Evolutionary conservation across 2,329 filamentous ascomycete genomes (phyloP).

Genomic region (Thelonectria olida): DNA sequence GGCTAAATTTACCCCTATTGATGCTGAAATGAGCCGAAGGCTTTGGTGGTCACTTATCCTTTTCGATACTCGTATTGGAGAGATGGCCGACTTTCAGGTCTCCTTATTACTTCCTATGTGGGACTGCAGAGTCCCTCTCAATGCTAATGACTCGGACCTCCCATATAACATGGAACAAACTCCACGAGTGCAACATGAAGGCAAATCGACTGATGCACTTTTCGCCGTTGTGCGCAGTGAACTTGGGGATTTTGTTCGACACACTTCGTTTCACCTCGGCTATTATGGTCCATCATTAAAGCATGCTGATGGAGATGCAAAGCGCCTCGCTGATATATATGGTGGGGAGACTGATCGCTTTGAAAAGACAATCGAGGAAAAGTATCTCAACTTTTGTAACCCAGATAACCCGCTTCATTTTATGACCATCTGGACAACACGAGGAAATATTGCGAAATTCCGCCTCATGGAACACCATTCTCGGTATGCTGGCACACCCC

Average conservation of each 20-base stretch:
- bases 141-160: conserved; percentile 57
- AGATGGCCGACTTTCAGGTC: conserved; percentile 53
- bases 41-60: conserved; percentile 70
- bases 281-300: conserved; percentile 45
- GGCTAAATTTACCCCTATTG: conserved; percentile 47
- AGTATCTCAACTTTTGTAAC: conserved; percentile 55
- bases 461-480: conserved; percentile 60
- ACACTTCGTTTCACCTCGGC: conserved; percentile 45
- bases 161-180: conserved; percentile 49
- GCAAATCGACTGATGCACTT: conserved; percentile 50
- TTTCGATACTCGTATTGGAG: conserved; percentile 65
- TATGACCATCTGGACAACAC: conserved; percentile 49
- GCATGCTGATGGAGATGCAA: conserved; percentile 28
- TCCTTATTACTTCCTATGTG: conserved; percentile 45
- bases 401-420: conserved; percentile 49
- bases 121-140: conserved; percentile 54
- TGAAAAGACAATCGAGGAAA: conserved; percentile 53
- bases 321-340: conserved; percentile 22
- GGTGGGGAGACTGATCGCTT: conserved; percentile 45
- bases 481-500: conserved; percentile 27
- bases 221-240: conserved; percentile 52
- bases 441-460: conserved; percentile 56
- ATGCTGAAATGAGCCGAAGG: conserved; percentile 67
- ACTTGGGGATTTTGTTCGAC: conserved; percentile 49
- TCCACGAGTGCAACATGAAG: conserved; percentile 38